phyloP scores from a whole-genome alignment of 495 filamentous ascomycete species.

The Trichoderma gamsii region DNA sequence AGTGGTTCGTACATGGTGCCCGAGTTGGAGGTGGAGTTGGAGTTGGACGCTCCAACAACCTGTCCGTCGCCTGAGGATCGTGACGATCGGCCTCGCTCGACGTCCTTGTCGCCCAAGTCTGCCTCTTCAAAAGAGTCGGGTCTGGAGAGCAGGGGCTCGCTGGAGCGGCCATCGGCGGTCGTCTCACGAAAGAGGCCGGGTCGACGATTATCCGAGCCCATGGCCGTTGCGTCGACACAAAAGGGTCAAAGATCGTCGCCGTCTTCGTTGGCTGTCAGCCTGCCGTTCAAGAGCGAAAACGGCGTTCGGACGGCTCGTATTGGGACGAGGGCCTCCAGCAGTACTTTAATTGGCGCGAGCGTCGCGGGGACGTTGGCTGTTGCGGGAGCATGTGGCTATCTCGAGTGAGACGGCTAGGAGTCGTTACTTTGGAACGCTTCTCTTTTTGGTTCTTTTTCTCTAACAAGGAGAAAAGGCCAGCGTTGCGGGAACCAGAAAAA shows the following conservation, averaged over 20 bases:
- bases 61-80: conserved; percentile 9
- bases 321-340: conserved; percentile 13
- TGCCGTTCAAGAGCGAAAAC: conserved; percentile 9
- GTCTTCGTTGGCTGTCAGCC: conserved; percentile 4
- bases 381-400: conserved; percentile 14
- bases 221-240: conserved; percentile 21
- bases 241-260: conserved; percentile 34
- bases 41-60: conserved; percentile 38
- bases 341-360: conserved; percentile 8
- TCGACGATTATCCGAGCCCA: conserved; percentile 11
- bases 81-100: conserved; percentile 12
- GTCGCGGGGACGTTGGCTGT: conserved; percentile 5
- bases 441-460: background rate
- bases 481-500: background rate
- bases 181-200: conserved; percentile 18
- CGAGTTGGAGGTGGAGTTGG: conserved; percentile 3
- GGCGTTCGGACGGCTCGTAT: conserved; percentile 10
- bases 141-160: conserved; percentile 46
- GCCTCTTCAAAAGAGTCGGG: background rate
- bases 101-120: conserved; percentile 44
- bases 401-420: background rate
- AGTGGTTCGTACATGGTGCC: conserved; percentile 27
- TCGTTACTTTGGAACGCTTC: background rate
- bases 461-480: background rate
- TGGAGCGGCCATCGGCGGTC: conserved; percentile 44